Percentiles rank a stretch among this genome's conserved stretches.
These are phyloP conservation scores for Eutrema salsugineum DNA, from an alignment of 441 rosid genomes.

Conservation along the genomic window DNA sequence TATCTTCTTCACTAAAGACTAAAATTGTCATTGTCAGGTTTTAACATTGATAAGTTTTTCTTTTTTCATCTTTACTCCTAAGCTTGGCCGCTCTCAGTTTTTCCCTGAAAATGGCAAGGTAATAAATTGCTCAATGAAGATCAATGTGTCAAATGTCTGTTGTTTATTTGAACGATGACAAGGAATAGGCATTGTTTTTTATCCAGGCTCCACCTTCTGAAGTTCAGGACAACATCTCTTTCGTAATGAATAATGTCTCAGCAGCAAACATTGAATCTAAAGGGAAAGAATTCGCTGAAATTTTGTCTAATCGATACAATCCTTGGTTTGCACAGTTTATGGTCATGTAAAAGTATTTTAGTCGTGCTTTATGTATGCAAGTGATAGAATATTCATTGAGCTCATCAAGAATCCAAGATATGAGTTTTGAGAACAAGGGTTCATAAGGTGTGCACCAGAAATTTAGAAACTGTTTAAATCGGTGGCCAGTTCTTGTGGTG, in stretches of 20 bases:
- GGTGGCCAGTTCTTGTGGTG: constrained; percentile 73
- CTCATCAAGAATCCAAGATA: constrained; percentile 91
- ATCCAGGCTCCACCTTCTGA: constrained; percentile 76
- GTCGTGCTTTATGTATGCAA: neutral
- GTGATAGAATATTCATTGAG: constrained; percentile 46
- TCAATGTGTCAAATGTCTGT: neutral
- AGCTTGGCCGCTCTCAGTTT: neutral
- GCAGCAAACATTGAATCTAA: constrained; percentile 65
- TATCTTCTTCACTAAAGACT: no score
- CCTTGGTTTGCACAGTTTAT: constrained; percentile 94
- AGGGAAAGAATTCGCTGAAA: constrained; percentile 70
- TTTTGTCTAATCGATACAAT: constrained; percentile 60
- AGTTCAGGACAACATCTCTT: constrained; percentile 72
- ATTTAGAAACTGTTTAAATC: constrained; percentile 81
- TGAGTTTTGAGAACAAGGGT: constrained; percentile 58
- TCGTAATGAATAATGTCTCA: constrained; percentile 75
- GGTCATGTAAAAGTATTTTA: constrained; percentile 84
- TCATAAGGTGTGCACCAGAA: constrained; percentile 69
- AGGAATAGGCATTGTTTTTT: neutral
- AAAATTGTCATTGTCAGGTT: no score
- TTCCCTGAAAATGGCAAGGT: neutral
- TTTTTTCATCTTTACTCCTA: no score
- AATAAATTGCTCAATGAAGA: neutral
- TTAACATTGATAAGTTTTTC: no score
- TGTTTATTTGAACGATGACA: constrained; percentile 5